These are phyloP conservation scores for Tribonema minus DNA, from an alignment of 108 stramenopile genomes.

Conservation along the genomic window DNA sequence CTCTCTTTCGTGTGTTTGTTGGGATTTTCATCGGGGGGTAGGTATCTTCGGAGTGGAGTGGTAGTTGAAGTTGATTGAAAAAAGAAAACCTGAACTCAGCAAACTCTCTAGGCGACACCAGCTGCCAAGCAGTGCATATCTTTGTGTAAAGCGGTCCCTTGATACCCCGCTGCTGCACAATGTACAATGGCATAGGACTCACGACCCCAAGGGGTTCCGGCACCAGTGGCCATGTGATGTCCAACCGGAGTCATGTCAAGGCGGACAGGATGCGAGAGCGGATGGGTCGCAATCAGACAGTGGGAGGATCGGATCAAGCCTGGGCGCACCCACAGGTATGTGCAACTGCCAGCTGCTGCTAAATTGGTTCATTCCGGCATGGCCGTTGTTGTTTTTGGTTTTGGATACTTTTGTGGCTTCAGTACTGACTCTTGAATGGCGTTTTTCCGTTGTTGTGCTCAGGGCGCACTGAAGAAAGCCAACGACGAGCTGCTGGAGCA, in stretches of 20 bases:
- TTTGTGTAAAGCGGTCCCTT: too few species aligned
- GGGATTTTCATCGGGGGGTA: too few species aligned
- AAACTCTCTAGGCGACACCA: too few species aligned
- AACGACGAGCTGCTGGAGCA: slow-evolving; percentile 52
- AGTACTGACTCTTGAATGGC: neutral
- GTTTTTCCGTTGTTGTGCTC: neutral
- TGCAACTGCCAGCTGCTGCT: neutral
- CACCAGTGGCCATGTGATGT: slow-evolving; percentile 52
- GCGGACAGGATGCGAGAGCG: neutral
- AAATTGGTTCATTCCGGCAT: neutral
- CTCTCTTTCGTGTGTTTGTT: too few species aligned
- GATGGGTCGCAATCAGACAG: neutral
- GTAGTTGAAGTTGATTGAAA: too few species aligned
- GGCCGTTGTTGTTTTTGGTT: neutral
- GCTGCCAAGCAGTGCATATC: too few species aligned
- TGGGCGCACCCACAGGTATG: neutral
- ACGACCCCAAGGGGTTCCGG: slow-evolving; percentile 46
- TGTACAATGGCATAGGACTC: slow-evolving; percentile 55
- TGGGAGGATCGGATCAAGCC: neutral
- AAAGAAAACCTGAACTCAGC: too few species aligned
- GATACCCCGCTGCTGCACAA: too few species aligned
- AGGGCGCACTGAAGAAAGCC: slow-evolving; percentile 19
- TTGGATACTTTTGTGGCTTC: neutral
- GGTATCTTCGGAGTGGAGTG: too few species aligned
- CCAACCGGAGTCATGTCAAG: slow-evolving; percentile 21